Evolutionary conservation across 768 basidiomycete species (phyloP).

Genomic region (Pholiota molesta): DNA sequence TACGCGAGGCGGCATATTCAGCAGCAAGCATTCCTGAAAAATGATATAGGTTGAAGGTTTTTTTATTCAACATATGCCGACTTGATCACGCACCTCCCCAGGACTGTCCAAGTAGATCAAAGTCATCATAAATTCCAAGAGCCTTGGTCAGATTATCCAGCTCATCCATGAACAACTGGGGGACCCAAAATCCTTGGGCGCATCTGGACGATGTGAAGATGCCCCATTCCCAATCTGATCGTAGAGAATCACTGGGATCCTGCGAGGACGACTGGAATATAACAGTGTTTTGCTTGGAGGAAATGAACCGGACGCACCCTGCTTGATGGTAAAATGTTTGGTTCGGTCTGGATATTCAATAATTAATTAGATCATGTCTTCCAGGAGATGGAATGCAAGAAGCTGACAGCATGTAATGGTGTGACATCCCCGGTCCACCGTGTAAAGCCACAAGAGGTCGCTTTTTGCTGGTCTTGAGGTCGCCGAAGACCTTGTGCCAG

Average conservation of each 20-base stretch:
- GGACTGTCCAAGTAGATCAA: slow-evolving; percentile 53
- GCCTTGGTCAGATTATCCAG: slow-evolving; percentile 48
- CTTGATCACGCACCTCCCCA: slow-evolving; percentile 34
- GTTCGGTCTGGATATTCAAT: slow-evolving; percentile 14
- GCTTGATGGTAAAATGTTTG: slow-evolving; percentile 16
- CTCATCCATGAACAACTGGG: slow-evolving; percentile 54
- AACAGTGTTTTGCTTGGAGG: not conserved
- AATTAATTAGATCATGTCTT: not conserved
- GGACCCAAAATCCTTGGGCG: slow-evolving; percentile 55
- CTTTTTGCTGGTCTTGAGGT: slow-evolving; percentile 33
- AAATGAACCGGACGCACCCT: slow-evolving; percentile 6
- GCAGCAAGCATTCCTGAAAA: slow-evolving; percentile 24
- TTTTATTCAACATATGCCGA: not conserved
- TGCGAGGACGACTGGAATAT: slow-evolving; percentile 34
- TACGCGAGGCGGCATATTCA: slow-evolving; percentile 20
- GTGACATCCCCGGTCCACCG: slow-evolving; percentile 53
- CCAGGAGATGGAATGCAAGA: not conserved
- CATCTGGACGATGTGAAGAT: slow-evolving; percentile 56
- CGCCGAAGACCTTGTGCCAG: slow-evolving; percentile 54
- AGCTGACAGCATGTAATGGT: slow-evolving; percentile 42
- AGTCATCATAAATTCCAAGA: slow-evolving; percentile 46
- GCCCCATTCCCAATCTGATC: slow-evolving; percentile 56
- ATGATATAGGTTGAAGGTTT: not conserved
- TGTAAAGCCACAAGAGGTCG: slow-evolving; percentile 53
- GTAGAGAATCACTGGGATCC: slow-evolving; percentile 55